Percentiles rank a stretch among this genome's conserved stretches.
Conservation (phyloP, 805 yeast species). For the Wickerhamiella spandovensis region DNA sequence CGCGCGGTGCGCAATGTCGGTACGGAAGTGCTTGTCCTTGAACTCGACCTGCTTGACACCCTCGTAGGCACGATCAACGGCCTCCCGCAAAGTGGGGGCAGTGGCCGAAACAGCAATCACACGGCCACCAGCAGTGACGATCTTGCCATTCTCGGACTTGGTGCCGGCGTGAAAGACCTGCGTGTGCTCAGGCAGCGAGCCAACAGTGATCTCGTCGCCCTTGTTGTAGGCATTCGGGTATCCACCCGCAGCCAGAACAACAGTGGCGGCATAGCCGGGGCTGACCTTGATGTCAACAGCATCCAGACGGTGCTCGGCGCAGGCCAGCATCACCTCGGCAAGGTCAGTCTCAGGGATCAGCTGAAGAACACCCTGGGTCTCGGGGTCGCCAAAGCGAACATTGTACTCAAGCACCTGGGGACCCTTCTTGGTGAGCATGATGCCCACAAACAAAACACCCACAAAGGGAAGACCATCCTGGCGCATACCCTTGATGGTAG, state of each 20-base stretch:
- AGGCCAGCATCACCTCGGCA: conserved; percentile 83
- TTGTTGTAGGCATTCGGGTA: conserved; percentile 80
- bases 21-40: conserved; percentile 67
- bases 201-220: conserved; percentile 71
- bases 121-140: conserved; percentile 89
- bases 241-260: conserved; percentile 93
- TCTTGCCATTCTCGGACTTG: conserved; percentile 35
- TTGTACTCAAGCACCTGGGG: conserved; percentile 95
- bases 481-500: conserved; percentile 94
- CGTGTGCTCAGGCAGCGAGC: conserved; percentile 40
- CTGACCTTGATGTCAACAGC: conserved; percentile 43
- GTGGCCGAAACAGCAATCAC: conserved; percentile 90
- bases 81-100: conserved; percentile 58
- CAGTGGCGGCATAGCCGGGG: conserved; percentile 69
- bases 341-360: conserved; percentile 71
- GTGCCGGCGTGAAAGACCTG: conserved; percentile 96
- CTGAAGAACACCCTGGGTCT: conserved; percentile 92
- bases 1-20: conserved; percentile 93
- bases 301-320: conserved; percentile 89
- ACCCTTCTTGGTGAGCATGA: conserved; percentile 76
- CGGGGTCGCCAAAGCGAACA: conserved; percentile 98
- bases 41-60: conserved; percentile 73
- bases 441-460: conserved; percentile 90
- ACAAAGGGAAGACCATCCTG: conserved; percentile 89
- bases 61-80: conserved; percentile 73